Evolutionary conservation across 1,284 basidiomycete species (phyloP).

Genomic region (Cutaneotrichosporon cyanovorans): DNA sequence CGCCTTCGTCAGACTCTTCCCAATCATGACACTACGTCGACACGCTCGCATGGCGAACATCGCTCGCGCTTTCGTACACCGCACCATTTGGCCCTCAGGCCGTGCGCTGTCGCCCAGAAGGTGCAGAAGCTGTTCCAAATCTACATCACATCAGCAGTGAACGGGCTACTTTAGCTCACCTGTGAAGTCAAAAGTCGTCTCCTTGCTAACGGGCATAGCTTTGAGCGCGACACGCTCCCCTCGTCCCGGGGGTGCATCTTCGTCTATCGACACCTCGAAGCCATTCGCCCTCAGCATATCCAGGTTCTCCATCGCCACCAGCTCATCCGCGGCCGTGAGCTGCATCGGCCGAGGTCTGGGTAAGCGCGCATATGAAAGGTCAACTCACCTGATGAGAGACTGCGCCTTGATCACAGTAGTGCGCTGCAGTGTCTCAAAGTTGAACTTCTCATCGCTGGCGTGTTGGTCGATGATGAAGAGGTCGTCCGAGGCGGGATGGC

Average conservation of each 20-base stretch:
- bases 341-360: conserved; percentile 68
- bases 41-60: conserved; percentile 98
- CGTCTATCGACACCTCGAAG: conserved; percentile 62
- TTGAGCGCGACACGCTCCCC: conserved; percentile 59
- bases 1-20: conserved; percentile 63
- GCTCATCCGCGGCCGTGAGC: conserved; percentile 81
- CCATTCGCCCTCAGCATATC: conserved; percentile 76
- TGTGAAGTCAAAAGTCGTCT: conserved; percentile 68
- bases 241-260: conserved; percentile 50
- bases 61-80: conserved; percentile 82
- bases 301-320: conserved; percentile 78
- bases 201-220: conserved; percentile 85
- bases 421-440: conserved; percentile 81
- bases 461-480: conserved; percentile 73
- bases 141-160: conserved; percentile 49
- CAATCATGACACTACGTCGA: conserved; percentile 93
- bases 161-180: conserved; percentile 46
- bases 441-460: conserved; percentile 87
- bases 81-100: conserved; percentile 67
- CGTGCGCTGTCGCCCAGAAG: conserved; percentile 61
- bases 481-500: conserved; percentile 56
- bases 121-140: conserved; percentile 90
- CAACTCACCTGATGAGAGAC: conserved; percentile 62
- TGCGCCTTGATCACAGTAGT: conserved; percentile 84
- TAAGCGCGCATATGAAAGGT: conserved; percentile 21